phyloP scores from a whole-genome alignment of 2,329 filamentous ascomycete species.

The Aspergillus uvarum region DNA sequence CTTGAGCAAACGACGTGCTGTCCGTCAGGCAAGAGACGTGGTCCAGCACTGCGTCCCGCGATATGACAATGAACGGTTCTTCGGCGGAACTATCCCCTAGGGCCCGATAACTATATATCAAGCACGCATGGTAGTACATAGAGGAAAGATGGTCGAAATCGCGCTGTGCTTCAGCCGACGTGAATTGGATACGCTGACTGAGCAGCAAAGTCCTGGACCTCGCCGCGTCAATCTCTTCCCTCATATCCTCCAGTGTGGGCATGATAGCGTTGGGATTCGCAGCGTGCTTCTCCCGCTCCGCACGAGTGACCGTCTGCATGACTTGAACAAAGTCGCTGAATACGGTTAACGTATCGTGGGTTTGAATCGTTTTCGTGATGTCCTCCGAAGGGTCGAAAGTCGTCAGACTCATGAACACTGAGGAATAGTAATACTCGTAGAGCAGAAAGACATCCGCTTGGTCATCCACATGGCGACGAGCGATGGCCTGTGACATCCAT shows the following conservation, averaged over 20 bases:
- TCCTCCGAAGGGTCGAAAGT: conserved; percentile 22
- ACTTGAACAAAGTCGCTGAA: conserved; percentile 27
- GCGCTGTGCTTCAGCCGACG: conserved; percentile 8
- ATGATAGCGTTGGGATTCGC: neutral
- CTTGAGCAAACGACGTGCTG: conserved; percentile 21
- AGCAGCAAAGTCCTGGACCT: conserved; percentile 16
- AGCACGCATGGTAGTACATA: conserved; percentile 28
- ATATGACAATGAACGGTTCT: neutral
- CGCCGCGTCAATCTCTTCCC: conserved; percentile 11
- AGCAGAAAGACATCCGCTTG: conserved; percentile 21
- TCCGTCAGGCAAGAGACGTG: conserved; percentile 8
- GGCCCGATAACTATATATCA: conserved; percentile 27
- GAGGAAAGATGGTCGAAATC: conserved; percentile 24
- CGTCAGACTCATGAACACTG: conserved; percentile 28
- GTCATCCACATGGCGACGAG: neutral
- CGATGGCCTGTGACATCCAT: conserved; percentile 6
- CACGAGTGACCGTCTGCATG: conserved; percentile 24
- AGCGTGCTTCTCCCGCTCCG: conserved; percentile 20
- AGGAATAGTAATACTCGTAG: conserved; percentile 30
- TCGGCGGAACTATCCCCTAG: conserved; percentile 13
- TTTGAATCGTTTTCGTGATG: conserved; percentile 14
- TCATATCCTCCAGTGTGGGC: conserved; percentile 3
- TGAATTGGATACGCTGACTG: conserved; percentile 19
- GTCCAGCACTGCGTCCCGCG: conserved; percentile 12
- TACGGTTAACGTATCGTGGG: conserved; percentile 16